Conservation (phyloP, 2,329 filamentous ascomycete genomes). For the Scorias spongiosa region DNA sequence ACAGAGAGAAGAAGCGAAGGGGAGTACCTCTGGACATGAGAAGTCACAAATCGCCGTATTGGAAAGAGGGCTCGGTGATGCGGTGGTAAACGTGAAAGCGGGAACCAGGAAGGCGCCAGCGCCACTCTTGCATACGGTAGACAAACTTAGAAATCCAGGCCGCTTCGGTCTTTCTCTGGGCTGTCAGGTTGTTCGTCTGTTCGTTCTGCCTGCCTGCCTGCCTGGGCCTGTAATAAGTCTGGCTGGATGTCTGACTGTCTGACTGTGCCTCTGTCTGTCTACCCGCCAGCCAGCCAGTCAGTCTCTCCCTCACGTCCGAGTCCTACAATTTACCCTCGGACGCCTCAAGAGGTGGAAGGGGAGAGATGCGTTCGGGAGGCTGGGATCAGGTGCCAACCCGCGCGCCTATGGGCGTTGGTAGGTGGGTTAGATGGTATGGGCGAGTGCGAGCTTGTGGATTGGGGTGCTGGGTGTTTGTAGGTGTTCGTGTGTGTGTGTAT, state of each 20-base stretch:
- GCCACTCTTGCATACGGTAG: not conserved
- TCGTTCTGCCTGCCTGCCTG: too few relatives aligned
- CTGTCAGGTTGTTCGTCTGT: too few relatives aligned
- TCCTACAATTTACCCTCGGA: not conserved
- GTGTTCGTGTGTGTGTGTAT: not conserved
- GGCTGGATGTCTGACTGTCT: too few relatives aligned
- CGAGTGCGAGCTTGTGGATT: not conserved
- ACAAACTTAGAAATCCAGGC: not conserved
- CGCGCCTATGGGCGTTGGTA: not conserved
- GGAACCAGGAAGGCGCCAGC: not conserved
- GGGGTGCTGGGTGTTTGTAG: not conserved
- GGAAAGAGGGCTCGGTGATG: not conserved
- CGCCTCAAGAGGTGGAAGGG: not conserved
- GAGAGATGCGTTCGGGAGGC: not conserved
- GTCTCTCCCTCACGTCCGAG: too few relatives aligned
- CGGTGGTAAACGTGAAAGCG: not conserved
- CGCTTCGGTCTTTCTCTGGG: too few relatives aligned
- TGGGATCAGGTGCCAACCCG: not conserved
- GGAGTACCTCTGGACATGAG: not conserved
- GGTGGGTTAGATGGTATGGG: not conserved
- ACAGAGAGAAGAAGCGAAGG: not conserved
- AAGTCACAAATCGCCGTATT: not conserved
- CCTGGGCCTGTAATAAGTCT: too few relatives aligned
- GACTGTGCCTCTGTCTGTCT: too few relatives aligned
- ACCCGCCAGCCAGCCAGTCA: too few relatives aligned